Conservation (phyloP, 2,329 filamentous ascomycete genomes). For the Hypoxylon sp. region DNA sequence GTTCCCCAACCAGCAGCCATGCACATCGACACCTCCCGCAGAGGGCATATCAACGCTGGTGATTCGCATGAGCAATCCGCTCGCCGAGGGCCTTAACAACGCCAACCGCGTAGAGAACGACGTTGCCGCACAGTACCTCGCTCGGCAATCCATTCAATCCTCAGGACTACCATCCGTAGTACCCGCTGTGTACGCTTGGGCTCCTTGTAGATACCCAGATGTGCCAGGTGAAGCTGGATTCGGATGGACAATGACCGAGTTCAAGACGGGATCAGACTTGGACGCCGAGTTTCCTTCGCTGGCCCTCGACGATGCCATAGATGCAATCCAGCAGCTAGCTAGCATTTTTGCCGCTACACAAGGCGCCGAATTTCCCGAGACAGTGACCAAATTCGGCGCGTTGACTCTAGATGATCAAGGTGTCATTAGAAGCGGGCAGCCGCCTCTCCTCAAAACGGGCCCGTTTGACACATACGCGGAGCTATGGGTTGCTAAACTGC, state of each 20-base stretch:
- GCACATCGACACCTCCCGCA: not conserved
- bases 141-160: slow-evolving; percentile 10
- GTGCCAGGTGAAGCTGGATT: slow-evolving; percentile 15
- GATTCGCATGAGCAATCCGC: slow-evolving; percentile 23
- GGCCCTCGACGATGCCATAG: slow-evolving; percentile 5
- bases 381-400: slow-evolving; percentile 19
- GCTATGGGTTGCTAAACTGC: slow-evolving; percentile 14
- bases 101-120: slow-evolving; percentile 26
- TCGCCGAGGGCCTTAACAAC: slow-evolving; percentile 24
- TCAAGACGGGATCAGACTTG: slow-evolving; percentile 20
- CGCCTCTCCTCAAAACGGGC: slow-evolving; percentile 23
- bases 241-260: slow-evolving; percentile 25
- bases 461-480: slow-evolving; percentile 29
- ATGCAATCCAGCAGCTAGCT: slow-evolving; percentile 14
- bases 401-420: slow-evolving; percentile 16
- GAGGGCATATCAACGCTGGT: slow-evolving; percentile 13
- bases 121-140: slow-evolving; percentile 20
- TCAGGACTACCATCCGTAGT: slow-evolving; percentile 9
- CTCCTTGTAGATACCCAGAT: slow-evolving; percentile 19
- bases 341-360: slow-evolving; percentile 16
- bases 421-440: slow-evolving; percentile 13
- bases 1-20: slow-evolving; percentile 9
- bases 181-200: slow-evolving; percentile 22
- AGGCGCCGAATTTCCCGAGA: slow-evolving; percentile 8
- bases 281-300: slow-evolving; percentile 12